Evolutionary conservation across 768 basidiomycete species (phyloP), one percentile per base, ranked within the genome.

Genomic region (Holtermanniella nyarrowii): DNA sequence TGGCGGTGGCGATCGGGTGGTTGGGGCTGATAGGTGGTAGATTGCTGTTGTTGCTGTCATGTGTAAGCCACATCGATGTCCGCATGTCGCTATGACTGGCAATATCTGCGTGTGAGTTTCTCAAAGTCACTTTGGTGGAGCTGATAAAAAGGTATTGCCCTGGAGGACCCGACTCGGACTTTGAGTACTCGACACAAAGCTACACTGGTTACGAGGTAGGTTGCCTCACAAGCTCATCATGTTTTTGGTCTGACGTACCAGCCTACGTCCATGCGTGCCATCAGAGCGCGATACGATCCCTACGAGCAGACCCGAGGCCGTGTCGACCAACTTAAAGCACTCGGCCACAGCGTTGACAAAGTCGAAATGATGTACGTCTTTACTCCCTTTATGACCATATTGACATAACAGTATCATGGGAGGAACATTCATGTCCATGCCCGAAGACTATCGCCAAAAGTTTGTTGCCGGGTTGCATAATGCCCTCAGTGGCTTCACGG

Each of bases 41-140:
- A 91, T 97, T 53, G 95, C 93, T 14, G 93, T 97, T 21, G 95
- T 99, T 13, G 95, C 95, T 7, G 93, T 99, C n/a, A 99, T 99
- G 95, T 93, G 90, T 76, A 99, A 97, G 67, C 95, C 95, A 1
- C 95, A 99, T 76, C 81, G 95, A 49, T 99, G 95, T 76, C 95
- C 95, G 3, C 95, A 99, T 74, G 97, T 99, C 50, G 95, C 95
- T 5, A 95, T 99, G 88, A 99, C 95, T 0, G 95, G 95, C 24
- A 99, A 99, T 64, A 97, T 99, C 51, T 99, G 95, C 74, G 95
- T 99, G 84, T 93, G 72, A 58, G 85, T 75, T 5, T 5, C 3
- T 5, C 24, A 2, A 20, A 22, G 4, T 37, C 3, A 5, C 26
- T n/a, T 4, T 44, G 21, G n/a, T 1, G 12, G 7, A 23, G 5